Evolutionary conservation across 176 grass and related monocot species (phyloP).

Genomic region (Oryza punctata): DNA sequence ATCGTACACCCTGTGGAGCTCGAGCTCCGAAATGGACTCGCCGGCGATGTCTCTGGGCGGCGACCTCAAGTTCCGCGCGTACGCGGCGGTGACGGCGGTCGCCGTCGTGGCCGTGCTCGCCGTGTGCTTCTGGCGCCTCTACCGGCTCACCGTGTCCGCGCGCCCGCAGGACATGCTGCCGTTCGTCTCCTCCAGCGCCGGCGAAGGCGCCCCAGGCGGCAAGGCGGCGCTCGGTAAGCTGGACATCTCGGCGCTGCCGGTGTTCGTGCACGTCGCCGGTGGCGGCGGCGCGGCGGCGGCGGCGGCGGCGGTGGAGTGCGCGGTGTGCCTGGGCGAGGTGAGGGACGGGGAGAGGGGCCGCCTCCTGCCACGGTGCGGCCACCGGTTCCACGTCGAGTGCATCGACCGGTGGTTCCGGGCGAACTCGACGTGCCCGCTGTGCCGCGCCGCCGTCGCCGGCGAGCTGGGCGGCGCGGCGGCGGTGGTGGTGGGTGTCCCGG

Average conservation of each 20-base stretch:
- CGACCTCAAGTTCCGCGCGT: conserved; percentile 27
- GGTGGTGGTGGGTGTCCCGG: neutral
- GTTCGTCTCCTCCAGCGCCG: neutral
- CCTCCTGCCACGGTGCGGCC: conserved; percentile 59
- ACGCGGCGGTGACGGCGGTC: conserved; percentile 22
- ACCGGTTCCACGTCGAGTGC: conserved; percentile 64
- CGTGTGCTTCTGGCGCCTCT: conserved; percentile 33
- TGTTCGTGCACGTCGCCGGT: conserved; percentile 34
- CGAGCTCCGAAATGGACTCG: conserved; percentile 18
- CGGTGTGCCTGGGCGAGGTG: conserved; percentile 60
- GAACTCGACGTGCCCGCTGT: conserved; percentile 59
- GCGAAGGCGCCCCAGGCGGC: neutral
- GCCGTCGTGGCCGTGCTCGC: conserved; percentile 11
- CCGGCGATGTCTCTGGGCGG: neutral
- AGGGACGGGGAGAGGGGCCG: conserved; percentile 43
- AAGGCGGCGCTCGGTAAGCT: neutral
- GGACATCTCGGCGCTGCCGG: conserved; percentile 38
- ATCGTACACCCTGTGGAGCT: conserved; percentile 11
- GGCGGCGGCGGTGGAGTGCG: conserved; percentile 41
- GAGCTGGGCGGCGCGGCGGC: neutral
- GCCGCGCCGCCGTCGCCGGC: conserved; percentile 40
- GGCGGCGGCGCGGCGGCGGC: too few relatives aligned
- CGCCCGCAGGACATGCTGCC: conserved; percentile 45
- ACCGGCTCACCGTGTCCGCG: conserved; percentile 47
- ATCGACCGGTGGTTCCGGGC: conserved; percentile 54